phyloP scores from a whole-genome alignment of 2,329 filamentous ascomycete genomes.

The Kalmusia sp. region DNA sequence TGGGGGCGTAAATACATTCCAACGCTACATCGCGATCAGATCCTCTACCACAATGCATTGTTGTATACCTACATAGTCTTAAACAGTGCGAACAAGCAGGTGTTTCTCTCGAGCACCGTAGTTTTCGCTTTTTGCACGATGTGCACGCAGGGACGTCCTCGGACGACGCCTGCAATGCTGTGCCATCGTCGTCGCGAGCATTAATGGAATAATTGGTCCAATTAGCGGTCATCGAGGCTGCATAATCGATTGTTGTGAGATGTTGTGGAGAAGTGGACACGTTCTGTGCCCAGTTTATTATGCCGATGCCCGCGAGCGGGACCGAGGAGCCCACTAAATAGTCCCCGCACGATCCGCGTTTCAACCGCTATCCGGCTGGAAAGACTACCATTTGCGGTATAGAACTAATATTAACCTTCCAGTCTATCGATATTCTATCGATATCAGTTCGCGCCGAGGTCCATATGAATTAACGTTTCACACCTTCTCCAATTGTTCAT shows the following conservation, averaged over 20 bases:
- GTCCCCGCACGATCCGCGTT: conserved; percentile 1
- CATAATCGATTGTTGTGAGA: conserved; percentile 1
- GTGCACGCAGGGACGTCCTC: conserved; percentile 41
- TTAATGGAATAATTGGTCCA: conserved; percentile 43
- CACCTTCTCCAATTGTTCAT: not conserved
- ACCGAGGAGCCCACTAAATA: conserved; percentile 2
- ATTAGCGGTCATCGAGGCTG: conserved; percentile 34
- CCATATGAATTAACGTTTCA: too few relatives aligned
- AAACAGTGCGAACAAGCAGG: conserved; percentile 42
- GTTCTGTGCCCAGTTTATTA: conserved; percentile 34
- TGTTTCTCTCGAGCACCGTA: conserved; percentile 39
- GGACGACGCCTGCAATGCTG: conserved; percentile 22
- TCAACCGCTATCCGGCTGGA: not conserved
- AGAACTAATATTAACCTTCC: too few relatives aligned
- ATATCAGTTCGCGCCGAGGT: too few relatives aligned
- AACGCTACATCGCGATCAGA: conserved; percentile 29
- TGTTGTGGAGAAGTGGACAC: conserved; percentile 23
- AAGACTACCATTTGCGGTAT: not conserved
- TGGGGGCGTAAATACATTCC: conserved; percentile 38
- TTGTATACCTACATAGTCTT: conserved; percentile 34
- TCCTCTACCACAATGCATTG: not conserved
- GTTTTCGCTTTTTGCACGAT: conserved; percentile 41
- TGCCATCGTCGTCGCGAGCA: conserved; percentile 29
- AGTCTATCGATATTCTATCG: too few relatives aligned
- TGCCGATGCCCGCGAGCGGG: conserved; percentile 19